phyloP scores from a whole-genome alignment of 768 basidiomycete species.

The Termitomyces sp. region DNA sequence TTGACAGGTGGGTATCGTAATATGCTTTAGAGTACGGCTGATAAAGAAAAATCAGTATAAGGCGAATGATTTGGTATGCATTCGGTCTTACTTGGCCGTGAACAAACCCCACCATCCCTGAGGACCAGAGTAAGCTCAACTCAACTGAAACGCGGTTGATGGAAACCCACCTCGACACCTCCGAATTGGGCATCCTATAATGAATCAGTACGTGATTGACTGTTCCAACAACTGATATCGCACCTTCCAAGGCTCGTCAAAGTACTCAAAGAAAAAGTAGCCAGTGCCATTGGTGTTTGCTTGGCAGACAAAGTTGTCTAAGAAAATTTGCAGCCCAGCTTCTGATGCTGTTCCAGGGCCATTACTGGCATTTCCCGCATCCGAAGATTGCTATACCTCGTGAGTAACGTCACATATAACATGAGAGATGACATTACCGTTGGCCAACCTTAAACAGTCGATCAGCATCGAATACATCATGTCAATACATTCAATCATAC shows the following conservation, averaged over 20 bases:
- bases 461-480: neutral
- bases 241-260: constrained; percentile 82
- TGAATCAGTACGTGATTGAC: neutral
- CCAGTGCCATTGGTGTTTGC: constrained; percentile 76
- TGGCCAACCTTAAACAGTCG: constrained; percentile 42
- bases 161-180: constrained; percentile 53
- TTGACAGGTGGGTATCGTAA: constrained; percentile 60
- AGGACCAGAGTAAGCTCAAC: neutral
- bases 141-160: neutral
- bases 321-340: constrained; percentile 59
- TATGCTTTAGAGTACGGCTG: constrained; percentile 66
- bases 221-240: constrained; percentile 12
- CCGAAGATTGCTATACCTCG: constrained; percentile 47
- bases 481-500: constrained; percentile 20
- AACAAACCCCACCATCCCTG: constrained; percentile 46
- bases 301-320: constrained; percentile 84
- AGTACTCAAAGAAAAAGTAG: constrained; percentile 88
- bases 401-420: neutral
- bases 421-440: constrained; percentile 33
- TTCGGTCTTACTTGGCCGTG: constrained; percentile 30
- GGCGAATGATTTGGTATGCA: neutral
- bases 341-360: constrained; percentile 63
- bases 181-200: constrained; percentile 56
- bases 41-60: neutral
- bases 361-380: constrained; percentile 51